Evolutionary conservation across 2,329 filamentous ascomycete genomes (phyloP).

Genomic region (Fusarium tjaetaba): DNA sequence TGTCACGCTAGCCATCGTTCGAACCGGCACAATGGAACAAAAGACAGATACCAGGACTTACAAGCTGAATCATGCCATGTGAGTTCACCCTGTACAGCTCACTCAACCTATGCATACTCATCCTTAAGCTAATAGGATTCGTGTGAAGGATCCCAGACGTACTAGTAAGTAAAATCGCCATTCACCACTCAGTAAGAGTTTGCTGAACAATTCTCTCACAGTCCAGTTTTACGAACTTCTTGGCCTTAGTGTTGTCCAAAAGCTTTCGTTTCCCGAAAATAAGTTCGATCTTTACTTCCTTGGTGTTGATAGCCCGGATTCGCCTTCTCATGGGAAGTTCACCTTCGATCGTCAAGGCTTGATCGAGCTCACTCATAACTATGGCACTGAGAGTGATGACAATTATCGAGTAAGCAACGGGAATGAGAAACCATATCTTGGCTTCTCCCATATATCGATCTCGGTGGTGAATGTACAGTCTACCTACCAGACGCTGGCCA

Average conservation of each 20-base stretch:
- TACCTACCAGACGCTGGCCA: background rate
- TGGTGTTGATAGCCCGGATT: background rate
- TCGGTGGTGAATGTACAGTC: background rate
- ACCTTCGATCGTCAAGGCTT: background rate
- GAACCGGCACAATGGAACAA: background rate
- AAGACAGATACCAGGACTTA: background rate
- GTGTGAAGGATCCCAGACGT: background rate
- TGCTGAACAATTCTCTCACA: background rate
- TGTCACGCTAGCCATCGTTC: background rate
- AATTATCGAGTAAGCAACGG: background rate
- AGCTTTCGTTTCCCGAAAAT: background rate
- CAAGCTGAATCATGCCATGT: background rate
- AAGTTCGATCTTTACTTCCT: background rate
- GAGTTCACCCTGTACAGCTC: background rate
- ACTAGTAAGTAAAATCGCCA: background rate
- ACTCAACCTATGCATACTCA: background rate
- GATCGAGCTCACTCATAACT: background rate
- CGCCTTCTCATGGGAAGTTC: background rate
- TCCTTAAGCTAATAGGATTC: background rate
- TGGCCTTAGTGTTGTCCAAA: background rate
- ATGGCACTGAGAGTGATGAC: background rate
- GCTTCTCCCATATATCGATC: background rate
- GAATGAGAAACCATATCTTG: background rate
- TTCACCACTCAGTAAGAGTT: rapidly evolving
- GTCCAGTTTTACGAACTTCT: background rate